Percentiles rank a stretch among this genome's conserved stretches.
phyloP scores from a whole-genome alignment of 805 yeast species.

The Ogataea methanolica region DNA sequence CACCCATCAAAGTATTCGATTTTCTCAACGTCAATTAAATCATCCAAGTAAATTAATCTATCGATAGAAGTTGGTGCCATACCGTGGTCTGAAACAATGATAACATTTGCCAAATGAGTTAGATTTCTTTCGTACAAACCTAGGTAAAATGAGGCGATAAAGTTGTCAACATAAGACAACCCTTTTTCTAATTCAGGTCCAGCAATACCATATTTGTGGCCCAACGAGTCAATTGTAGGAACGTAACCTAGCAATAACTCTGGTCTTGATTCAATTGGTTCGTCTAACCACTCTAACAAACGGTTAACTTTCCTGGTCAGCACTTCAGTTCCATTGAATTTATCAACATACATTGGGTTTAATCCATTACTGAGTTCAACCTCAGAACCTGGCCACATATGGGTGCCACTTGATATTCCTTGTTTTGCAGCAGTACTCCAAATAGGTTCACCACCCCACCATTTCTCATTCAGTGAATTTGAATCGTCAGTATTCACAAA shows the following conservation, averaged over 20 bases:
- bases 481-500: constrained; percentile 61
- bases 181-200: constrained; percentile 56
- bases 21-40: constrained; percentile 48
- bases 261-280: constrained; percentile 52
- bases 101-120: constrained; percentile 60
- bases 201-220: constrained; percentile 66
- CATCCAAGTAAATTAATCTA: constrained; percentile 68
- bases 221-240: constrained; percentile 76
- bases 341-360: constrained; percentile 53
- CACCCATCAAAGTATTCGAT: constrained; percentile 72
- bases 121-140: constrained; percentile 54
- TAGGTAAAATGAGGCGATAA: constrained; percentile 44
- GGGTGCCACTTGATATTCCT: constrained; percentile 66
- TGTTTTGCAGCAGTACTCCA: constrained; percentile 74
- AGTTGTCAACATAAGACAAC: constrained; percentile 59
- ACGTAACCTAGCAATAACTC: constrained; percentile 74
- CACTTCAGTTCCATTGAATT: constrained; percentile 60
- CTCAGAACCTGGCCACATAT: constrained; percentile 97
- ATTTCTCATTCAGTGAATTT: constrained; percentile 48
- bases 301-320: constrained; percentile 53
- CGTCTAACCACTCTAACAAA: constrained; percentile 66
- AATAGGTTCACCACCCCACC: constrained; percentile 90
- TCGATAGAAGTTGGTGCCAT: constrained; percentile 83
- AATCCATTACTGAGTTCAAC: constrained; percentile 46
- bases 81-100: constrained; percentile 88